Conservation (phyloP, 148 eudicot genomes). For the Camellia sinensis region DNA sequence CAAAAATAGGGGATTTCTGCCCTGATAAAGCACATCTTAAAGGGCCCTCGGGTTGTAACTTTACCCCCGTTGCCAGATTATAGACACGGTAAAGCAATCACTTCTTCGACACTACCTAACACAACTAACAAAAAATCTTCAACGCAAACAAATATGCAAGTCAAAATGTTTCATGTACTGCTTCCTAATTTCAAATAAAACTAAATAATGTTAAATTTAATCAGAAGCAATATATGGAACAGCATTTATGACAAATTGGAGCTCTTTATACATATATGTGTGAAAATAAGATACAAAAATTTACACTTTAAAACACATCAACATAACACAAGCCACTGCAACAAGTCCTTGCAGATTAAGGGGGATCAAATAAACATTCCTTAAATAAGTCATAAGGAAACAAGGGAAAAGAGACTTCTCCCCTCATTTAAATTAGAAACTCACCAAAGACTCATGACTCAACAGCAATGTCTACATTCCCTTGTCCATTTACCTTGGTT, state of each 20-base stretch:
- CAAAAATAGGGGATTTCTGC: background rate
- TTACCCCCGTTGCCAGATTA: background rate
- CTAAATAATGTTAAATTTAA: background rate
- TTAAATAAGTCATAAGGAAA: slow-evolving; percentile 25
- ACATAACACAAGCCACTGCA: slow-evolving; percentile 21
- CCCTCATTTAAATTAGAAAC: slow-evolving; percentile 30
- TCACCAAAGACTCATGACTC: slow-evolving; percentile 35
- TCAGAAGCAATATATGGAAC: background rate
- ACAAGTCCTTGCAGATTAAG: slow-evolving; percentile 18
- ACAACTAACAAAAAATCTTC: background rate
- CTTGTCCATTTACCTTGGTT: slow-evolving; percentile 24
- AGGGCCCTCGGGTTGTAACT: background rate
- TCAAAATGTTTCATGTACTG: background rate
- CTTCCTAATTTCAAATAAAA: background rate
- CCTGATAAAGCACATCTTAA: slow-evolving; percentile 1
- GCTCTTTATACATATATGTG: slow-evolving; percentile 10
- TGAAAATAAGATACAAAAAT: slow-evolving; percentile 15
- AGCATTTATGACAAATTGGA: background rate
- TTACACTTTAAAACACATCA: slow-evolving; percentile 15
- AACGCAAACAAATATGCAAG: background rate
- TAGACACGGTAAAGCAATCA: background rate
- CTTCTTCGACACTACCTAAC: background rate
- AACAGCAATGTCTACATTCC: slow-evolving; percentile 32
- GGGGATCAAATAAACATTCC: slow-evolving; percentile 18
- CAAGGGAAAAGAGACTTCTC: slow-evolving; percentile 7